Base-by-base conservation (phyloP, 306 rosid species). In the Pueraria montana region DNA sequence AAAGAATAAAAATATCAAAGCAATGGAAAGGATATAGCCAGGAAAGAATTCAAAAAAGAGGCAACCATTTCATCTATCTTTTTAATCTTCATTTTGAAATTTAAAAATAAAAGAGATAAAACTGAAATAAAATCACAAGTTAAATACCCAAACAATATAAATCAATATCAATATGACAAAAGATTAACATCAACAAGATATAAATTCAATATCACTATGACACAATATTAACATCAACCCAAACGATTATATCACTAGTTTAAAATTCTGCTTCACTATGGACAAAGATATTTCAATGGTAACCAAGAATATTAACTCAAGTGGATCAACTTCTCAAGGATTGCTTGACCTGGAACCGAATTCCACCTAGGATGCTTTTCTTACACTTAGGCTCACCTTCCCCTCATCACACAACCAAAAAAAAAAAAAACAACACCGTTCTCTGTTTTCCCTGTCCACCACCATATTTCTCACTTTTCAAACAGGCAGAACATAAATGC, bases 1-100 rank as follows among this genome's bases (percentile, higher is more conserved):
- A n/a, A n/a, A n/a, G n/a, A n/a, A n/a, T n/a, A n/a, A n/a, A n/a
- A n/a, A n/a, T n/a, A n/a, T n/a, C n/a, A n/a, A n/a, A n/a, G n/a
- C n/a, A n/a, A n/a, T n/a, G n/a, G n/a, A n/a, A n/a, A n/a, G n/a
- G n/a, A n/a, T n/a, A n/a, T 34, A 56, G 34, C 67, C 64, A 63
- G 42, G 66, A 75, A 69, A 17, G 67, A 52, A 64, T 5, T 6
- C 24, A 64, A 76, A 75, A 38, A 77, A 24, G n/a, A 24, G 52
- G 78, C 52, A 64, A 81, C 59, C 80, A 80, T 80, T 84, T 80
- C 80, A 32, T 56, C 14, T 32, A 48, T 72, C 5, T 32, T 65
- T 45, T 23, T 55, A 79, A 56, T 59, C 70, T 74, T 27, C 61
- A 67, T 17, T 48, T 66, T 24, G 2, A 46, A 2, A 43, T 79